Percentiles rank a stretch among this genome's conserved stretches.
Conservation (phyloP, 1,284 basidiomycete genomes). For the Bondarzewia mesenterica region DNA sequence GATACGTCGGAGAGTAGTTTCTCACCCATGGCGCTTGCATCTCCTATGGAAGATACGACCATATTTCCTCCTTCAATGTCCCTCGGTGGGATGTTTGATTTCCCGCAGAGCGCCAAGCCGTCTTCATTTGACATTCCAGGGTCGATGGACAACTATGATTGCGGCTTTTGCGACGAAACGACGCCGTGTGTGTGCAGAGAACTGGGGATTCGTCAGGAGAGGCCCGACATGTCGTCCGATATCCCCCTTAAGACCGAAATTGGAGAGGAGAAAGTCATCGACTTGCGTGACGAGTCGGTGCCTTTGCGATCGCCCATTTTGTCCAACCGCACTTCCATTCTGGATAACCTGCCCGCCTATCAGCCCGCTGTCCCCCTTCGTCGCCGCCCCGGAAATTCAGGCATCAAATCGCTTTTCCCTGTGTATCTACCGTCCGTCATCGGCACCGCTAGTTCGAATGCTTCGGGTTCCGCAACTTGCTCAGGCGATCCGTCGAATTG, state of each 20-base stretch:
- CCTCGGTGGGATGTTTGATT: constrained; percentile 25
- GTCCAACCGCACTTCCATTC: constrained; percentile 38
- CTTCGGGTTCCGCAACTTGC: constrained; percentile 29
- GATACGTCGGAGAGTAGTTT: constrained; percentile 36
- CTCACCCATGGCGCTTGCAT: constrained; percentile 32
- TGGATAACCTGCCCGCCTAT: constrained; percentile 70
- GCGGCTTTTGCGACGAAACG: constrained; percentile 65
- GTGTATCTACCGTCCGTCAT: constrained; percentile 22
- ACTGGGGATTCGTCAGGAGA: constrained; percentile 40
- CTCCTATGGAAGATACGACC: constrained; percentile 22
- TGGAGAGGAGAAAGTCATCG: constrained; percentile 16
- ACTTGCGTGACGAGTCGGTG: neutral
- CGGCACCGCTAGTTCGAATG: constrained; percentile 33
- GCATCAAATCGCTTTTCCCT: constrained; percentile 43
- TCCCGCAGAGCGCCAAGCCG: constrained; percentile 23
- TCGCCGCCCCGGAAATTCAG: constrained; percentile 34
- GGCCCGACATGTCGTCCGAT: constrained; percentile 12
- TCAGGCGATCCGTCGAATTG: constrained; percentile 64
- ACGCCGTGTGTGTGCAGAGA: constrained; percentile 72
- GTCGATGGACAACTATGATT: constrained; percentile 33
- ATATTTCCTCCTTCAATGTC: constrained; percentile 20
- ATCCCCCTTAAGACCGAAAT: constrained; percentile 28
- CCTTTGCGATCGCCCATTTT: constrained; percentile 7
- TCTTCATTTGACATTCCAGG: constrained; percentile 24
- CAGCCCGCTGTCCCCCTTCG: constrained; percentile 72